phyloP scores from a whole-genome alignment of 169 alveolate genomes.

The Plasmodium berghei region DNA sequence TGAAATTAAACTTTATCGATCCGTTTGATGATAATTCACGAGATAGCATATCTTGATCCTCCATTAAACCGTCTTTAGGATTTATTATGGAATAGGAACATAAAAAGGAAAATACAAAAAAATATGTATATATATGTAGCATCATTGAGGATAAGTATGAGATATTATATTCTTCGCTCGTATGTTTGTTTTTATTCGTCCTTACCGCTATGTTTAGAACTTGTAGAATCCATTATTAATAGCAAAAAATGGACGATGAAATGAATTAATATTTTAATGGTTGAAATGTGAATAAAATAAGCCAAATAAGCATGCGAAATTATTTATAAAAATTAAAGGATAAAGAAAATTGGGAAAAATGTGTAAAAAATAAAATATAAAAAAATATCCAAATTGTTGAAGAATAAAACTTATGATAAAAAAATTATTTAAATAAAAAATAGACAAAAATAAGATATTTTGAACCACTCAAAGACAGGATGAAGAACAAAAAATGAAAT shows the following conservation, averaged over 20 bases:
- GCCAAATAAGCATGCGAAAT: too few relatives aligned
- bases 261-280: too few relatives aligned
- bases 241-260: neutral
- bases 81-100: neutral
- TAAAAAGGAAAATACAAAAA: neutral
- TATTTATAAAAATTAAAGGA: neutral
- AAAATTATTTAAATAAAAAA: too few relatives aligned
- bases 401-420: too few relatives aligned
- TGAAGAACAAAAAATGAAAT: neutral
- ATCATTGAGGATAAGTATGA: neutral
- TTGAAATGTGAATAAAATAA: too few relatives aligned
- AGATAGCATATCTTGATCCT: neutral
- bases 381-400: too few relatives aligned
- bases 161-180: neutral
- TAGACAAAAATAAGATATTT: neutral
- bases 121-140: neutral
- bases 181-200: neutral
- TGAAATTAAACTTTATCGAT: constrained; percentile 1
- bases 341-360: too few relatives aligned
- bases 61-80: neutral
- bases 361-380: too few relatives aligned
- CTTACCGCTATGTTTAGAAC: constrained; percentile 15
- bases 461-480: neutral
- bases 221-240: constrained; percentile 9
- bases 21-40: constrained; percentile 11